A percentile compares a stretch with the other conserved stretches of the same genome.
These are phyloP conservation scores for Candida awuae DNA, from an alignment of 805 yeast species.

Conservation along the genomic window DNA sequence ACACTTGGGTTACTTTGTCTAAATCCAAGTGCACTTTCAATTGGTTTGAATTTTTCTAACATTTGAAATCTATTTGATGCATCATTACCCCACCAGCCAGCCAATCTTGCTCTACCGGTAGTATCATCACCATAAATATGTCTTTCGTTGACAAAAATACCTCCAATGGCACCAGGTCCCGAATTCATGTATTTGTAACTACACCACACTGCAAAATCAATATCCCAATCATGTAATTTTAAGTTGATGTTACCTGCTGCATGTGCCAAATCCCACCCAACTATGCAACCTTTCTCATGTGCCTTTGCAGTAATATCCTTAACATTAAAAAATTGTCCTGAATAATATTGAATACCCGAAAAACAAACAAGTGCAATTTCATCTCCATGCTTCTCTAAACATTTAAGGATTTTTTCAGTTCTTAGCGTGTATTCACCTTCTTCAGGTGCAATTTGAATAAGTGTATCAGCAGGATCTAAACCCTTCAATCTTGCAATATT, in stretches of 20 bases:
- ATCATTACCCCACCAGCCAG: constrained; percentile 98
- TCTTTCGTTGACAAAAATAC: constrained; percentile 66
- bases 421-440: constrained; percentile 46
- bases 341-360: constrained; percentile 86
- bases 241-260: constrained; percentile 84
- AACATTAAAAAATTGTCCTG: constrained; percentile 84
- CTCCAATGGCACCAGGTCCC: constrained; percentile 93
- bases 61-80: constrained; percentile 63
- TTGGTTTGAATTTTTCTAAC: constrained; percentile 73
- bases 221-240: constrained; percentile 76
- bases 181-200: constrained; percentile 84
- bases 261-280: constrained; percentile 96
- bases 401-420: constrained; percentile 53
- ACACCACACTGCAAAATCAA: constrained; percentile 94
- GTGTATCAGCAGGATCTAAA: constrained; percentile 39
- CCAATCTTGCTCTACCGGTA: constrained; percentile 54
- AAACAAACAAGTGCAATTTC: constrained; percentile 67
- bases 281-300: constrained; percentile 43
- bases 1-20: constrained; percentile 90
- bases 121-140: constrained; percentile 23
- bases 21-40: constrained; percentile 78
- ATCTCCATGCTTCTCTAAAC: constrained; percentile 49
- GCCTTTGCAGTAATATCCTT: constrained; percentile 58
- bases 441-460: constrained; percentile 60
- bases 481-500: constrained; percentile 64